A percentile compares a stretch with the other conserved stretches of the same genome.
Conservation (phyloP, 78 protist species). For the Trichosphaerium sp. region DNA sequence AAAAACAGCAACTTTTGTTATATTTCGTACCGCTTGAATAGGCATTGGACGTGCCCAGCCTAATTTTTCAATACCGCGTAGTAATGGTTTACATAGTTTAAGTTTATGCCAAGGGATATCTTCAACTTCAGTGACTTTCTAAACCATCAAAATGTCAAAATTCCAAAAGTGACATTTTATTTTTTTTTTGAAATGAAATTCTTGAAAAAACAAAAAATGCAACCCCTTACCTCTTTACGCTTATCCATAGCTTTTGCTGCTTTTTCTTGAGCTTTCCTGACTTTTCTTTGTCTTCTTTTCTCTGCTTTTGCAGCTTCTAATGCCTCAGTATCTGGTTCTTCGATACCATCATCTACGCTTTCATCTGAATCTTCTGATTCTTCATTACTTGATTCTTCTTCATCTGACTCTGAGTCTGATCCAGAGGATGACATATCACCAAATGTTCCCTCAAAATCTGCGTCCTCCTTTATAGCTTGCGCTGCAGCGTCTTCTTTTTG, state of each 20-base stretch:
- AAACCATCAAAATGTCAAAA: too few species aligned
- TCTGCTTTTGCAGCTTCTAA: neutral
- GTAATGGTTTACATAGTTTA: neutral
- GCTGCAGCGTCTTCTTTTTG: neutral
- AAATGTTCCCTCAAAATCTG: slow-evolving; percentile 1
- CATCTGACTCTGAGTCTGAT: too few species aligned
- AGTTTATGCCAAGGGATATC: neutral
- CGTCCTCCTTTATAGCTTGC: neutral
- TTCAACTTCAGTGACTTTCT: too few species aligned
- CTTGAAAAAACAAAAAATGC: neutral
- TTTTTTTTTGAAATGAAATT: neutral
- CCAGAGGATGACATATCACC: too few species aligned
- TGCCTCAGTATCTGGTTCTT: neutral
- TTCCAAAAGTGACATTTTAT: slow-evolving; percentile 7
- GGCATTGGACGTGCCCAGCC: neutral
- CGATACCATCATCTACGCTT: slow-evolving; percentile 3
- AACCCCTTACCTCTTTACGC: neutral
- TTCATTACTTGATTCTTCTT: neutral
- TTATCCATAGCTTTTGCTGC: neutral
- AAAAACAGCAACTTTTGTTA: too few species aligned
- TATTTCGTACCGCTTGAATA: neutral
- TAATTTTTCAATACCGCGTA: neutral
- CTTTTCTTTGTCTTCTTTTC: neutral
- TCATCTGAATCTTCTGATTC: slow-evolving; percentile 1
- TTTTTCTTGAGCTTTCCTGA: neutral